phyloP scores from a whole-genome alignment of 345 rosid species.

The Gossypium raimondii region DNA sequence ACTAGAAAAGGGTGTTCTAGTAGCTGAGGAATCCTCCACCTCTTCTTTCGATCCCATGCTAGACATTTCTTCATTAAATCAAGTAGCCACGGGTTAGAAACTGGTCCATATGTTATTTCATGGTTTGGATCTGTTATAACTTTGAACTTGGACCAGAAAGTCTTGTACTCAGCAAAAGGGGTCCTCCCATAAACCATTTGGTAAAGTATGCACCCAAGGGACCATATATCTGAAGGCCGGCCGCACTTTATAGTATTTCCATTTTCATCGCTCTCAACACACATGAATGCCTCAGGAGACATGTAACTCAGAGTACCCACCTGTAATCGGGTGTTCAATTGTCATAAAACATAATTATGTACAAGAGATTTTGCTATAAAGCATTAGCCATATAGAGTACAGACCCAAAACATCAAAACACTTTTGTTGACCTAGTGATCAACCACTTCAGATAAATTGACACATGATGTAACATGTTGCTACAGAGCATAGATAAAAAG shows the following conservation, averaged over 20 bases:
- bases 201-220: conserved; percentile 96
- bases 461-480: background rate
- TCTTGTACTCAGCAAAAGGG: conserved; percentile 87
- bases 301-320: conserved; percentile 97
- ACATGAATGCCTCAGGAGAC: conserved; percentile 99
- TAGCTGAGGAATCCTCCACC: conserved; percentile 97
- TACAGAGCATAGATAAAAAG: background rate
- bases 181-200: conserved; percentile 99
- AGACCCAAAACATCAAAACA: background rate
- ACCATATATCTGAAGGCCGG: conserved; percentile 97
- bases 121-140: conserved; percentile 93
- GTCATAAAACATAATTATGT: background rate
- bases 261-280: conserved; percentile 82
- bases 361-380: conserved; percentile 1
- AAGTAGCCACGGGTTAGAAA: conserved; percentile 87
- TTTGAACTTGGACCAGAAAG: conserved; percentile 97
- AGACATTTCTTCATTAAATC: conserved; percentile 95
- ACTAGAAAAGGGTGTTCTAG: conserved; percentile 91
- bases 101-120: conserved; percentile 56
- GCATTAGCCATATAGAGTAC: background rate
- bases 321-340: conserved; percentile 32
- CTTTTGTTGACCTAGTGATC: background rate
- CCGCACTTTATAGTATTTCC: conserved; percentile 95
- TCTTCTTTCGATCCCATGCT: conserved; percentile 83
- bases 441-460: background rate